These are phyloP conservation scores for Plectranthus barbatus DNA, from an alignment of 257 asterid genomes.

Conservation along the genomic window DNA sequence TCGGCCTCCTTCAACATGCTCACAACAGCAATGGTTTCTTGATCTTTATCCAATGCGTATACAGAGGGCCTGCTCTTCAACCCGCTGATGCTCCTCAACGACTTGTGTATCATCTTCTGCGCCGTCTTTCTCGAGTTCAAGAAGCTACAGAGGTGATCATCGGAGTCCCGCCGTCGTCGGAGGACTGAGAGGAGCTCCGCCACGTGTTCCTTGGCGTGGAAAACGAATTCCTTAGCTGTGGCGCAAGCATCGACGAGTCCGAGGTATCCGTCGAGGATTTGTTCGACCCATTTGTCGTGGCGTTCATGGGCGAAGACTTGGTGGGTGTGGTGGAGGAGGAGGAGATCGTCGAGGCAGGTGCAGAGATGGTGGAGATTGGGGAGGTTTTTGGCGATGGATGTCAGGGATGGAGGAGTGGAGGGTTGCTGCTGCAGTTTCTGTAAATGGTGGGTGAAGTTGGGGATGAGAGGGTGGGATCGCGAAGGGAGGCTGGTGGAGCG, in stretches of 20 bases:
- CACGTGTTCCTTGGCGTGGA: slow-evolving; percentile 8
- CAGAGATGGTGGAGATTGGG: slow-evolving; percentile 14
- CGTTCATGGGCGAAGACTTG: slow-evolving; percentile 21
- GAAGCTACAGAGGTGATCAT: slow-evolving; percentile 5
- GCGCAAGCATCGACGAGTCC: slow-evolving; percentile 32
- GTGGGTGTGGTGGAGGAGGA: slow-evolving; percentile 22
- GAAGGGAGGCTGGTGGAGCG: slow-evolving; percentile 44
- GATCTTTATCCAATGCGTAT: slow-evolving; percentile 13
- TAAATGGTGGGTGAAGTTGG: slow-evolving; percentile 28
- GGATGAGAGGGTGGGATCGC: slow-evolving; percentile 35
- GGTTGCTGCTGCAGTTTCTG: slow-evolving; percentile 12
- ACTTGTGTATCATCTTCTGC: slow-evolving; percentile 24
- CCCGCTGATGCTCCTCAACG: slow-evolving; percentile 9
- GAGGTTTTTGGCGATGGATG: slow-evolving; percentile 26
- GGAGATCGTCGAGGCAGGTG: slow-evolving; percentile 18
- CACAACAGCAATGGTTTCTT: slow-evolving; percentile 22
- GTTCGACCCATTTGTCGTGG: slow-evolving; percentile 23
- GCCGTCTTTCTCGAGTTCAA: slow-evolving; percentile 6
- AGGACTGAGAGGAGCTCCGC: slow-evolving; percentile 23
- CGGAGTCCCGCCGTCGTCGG: slow-evolving; percentile 14
- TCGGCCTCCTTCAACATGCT: slow-evolving; percentile 31
- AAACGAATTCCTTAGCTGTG: slow-evolving; percentile 21
- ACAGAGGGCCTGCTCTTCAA: slow-evolving; percentile 6
- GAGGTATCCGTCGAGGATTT: slow-evolving; percentile 31
- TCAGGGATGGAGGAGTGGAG: slow-evolving; percentile 13